Evolutionary conservation across 352 stramenopile species (phyloP).

Genomic region (Globisporangium uncinulatum): DNA sequence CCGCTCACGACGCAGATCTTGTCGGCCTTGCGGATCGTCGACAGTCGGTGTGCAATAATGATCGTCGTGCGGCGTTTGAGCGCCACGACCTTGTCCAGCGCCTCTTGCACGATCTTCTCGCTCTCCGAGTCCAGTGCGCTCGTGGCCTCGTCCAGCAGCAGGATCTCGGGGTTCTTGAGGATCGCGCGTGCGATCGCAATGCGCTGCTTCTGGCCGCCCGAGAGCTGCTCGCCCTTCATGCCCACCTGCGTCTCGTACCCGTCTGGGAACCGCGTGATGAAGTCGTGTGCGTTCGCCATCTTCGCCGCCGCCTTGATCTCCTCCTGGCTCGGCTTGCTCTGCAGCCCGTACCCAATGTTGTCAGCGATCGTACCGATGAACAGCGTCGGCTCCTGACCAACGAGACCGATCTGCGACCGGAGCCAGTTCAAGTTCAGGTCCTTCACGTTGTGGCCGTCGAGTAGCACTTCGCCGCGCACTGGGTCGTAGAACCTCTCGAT

Average conservation of each 20-base stretch:
- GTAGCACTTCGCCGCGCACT: slow-evolving; percentile 12
- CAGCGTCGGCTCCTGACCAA: slow-evolving; percentile 70
- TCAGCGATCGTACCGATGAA: slow-evolving; percentile 32
- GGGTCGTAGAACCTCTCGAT: slow-evolving; percentile 31
- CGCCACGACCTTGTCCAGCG: no score
- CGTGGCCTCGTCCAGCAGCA: no score
- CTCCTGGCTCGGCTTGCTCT: slow-evolving; percentile 10
- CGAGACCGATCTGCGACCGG: slow-evolving; percentile 20
- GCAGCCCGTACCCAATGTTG: slow-evolving; percentile 46
- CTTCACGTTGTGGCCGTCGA: slow-evolving; percentile 18
- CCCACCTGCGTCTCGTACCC: slow-evolving; percentile 88
- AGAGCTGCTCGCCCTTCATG: slow-evolving; percentile 23
- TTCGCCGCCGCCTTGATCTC: slow-evolving; percentile 68
- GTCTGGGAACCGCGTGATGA: slow-evolving; percentile 80
- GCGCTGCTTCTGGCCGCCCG: slow-evolving; percentile 51
- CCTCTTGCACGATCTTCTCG: no score
- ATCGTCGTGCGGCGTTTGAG: no score
- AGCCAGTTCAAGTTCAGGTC: slow-evolving; percentile 22
- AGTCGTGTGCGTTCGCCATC: slow-evolving; percentile 84
- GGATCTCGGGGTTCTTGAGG: no score
- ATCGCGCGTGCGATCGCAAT: slow-evolving; percentile 33
- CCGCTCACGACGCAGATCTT: no score
- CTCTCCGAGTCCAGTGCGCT: no score
- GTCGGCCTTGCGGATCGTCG: no score
- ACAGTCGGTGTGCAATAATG: no score